Base-by-base conservation (phyloP, 257 asterid genomes). In the Fraxinus anomala region DNA sequence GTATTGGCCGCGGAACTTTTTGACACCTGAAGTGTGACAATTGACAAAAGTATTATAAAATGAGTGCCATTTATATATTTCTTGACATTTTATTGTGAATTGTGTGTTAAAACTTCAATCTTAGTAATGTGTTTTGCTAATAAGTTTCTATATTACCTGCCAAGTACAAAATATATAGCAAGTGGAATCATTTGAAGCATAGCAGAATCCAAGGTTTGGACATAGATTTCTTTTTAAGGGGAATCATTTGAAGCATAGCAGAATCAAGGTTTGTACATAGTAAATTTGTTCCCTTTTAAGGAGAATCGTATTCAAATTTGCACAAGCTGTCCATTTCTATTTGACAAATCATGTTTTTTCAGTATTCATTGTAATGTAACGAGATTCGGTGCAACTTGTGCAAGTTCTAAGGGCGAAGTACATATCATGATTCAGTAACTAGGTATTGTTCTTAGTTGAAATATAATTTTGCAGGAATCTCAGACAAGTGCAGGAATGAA, bases 401-500 rank as follows among this genome's bases (percentile, higher is more conserved):
- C 61, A 49, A 21, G 71, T 77, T 24, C 70, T 23, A 56, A 21
- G 37, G 74, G 36, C 30, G 13, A 16, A 74, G 68, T 47, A 23
- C 19, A 37, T 78, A 68, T 70, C 33, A 74, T 61, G 67, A 30
- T 42, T 24, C 67, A 37, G 66, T 68, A 26, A 70, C 36, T 66
- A 42, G 19, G 23, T 36, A 31, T 61, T 40, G n/a, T 49, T 73
- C 77, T 77, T 21, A 21, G 19, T 23, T 79, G 73, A 68, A 37
- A 67, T 36, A 73, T 59, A 42, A 74, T 59, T 7, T 83, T 73
- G 36, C 94, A 94, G 97, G 99, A 75, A 72, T 90, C 49, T 78
- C 94, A 0, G 96, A 90, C 69, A 72, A 56, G 36, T 94, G 99
- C 88, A 73, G 61, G 42, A 66, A 86, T 85, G 61, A 77, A 33